Conservation (phyloP, 352 stramenopile genomes). For the Globisporangium camurandrum region DNA sequence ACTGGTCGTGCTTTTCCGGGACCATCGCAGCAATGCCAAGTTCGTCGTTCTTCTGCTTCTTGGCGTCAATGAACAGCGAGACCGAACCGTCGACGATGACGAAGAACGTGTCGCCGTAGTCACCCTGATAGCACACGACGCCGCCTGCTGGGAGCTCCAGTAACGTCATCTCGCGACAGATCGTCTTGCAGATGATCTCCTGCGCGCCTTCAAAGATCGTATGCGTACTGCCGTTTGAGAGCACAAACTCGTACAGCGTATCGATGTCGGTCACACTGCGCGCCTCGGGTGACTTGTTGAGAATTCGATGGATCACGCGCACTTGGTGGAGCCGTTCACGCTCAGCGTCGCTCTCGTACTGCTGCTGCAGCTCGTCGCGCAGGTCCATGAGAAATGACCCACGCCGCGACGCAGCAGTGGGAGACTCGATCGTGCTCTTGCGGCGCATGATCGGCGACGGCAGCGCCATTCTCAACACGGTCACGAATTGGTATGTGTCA, state of each 20-base stretch:
- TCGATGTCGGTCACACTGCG: conserved; percentile 58
- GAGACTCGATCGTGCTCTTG: conserved; percentile 13
- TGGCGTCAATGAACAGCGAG: conserved; percentile 67
- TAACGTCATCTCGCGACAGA: conserved; percentile 83
- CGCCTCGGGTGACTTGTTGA: conserved; percentile 33
- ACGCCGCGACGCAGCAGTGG: conserved; percentile 18
- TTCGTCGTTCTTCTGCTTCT: conserved; percentile 24
- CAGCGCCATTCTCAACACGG: not conserved
- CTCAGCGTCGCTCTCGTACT: conserved; percentile 34
- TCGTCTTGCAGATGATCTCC: conserved; percentile 85
- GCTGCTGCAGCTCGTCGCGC: conserved; percentile 45
- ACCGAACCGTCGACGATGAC: conserved; percentile 70
- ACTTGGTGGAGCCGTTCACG: conserved; percentile 39
- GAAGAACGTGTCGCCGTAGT: conserved; percentile 80
- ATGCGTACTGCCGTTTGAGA: conserved; percentile 73
- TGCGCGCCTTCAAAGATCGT: conserved; percentile 78
- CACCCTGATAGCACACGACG: conserved; percentile 74
- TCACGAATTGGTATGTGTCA: too few species aligned
- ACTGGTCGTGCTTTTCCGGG: conserved; percentile 14
- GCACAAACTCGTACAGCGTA: conserved; percentile 68
- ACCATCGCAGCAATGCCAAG: too few species aligned
- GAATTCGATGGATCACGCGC: conserved; percentile 41
- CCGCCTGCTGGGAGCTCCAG: conserved; percentile 49
- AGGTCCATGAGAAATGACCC: conserved; percentile 47
- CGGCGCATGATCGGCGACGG: conserved; percentile 5